phyloP scores from a whole-genome alignment of 495 filamentous ascomycete species.

The Hypomontagnella monticulosa region DNA sequence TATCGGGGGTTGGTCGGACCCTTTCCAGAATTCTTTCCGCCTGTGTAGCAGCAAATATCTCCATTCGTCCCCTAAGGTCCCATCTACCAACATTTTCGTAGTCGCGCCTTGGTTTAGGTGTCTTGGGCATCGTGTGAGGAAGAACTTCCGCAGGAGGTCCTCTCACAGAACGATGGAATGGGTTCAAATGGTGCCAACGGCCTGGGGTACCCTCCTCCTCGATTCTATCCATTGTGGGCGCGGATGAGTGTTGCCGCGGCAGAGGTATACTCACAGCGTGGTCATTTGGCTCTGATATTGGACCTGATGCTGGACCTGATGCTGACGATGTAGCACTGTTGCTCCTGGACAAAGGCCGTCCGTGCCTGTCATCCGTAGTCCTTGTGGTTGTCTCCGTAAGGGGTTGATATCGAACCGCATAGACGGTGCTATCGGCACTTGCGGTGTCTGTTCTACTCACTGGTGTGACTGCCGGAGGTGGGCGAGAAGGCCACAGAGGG shows the following conservation, averaged over 20 bases:
- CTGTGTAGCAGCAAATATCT: slow-evolving; percentile 59
- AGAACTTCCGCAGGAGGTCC: slow-evolving; percentile 45
- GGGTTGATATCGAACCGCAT: slow-evolving; percentile 84
- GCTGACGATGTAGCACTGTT: slow-evolving; percentile 43
- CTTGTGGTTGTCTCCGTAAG: slow-evolving; percentile 69
- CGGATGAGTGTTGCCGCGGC: slow-evolving; percentile 19
- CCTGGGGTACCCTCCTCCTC: slow-evolving; percentile 6
- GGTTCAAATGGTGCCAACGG: slow-evolving; percentile 36
- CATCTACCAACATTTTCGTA: slow-evolving; percentile 48
- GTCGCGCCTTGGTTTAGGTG: slow-evolving; percentile 30
- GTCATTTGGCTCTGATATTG: slow-evolving; percentile 36
- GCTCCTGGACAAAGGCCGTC: slow-evolving; percentile 43
- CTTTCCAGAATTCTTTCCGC: slow-evolving; percentile 57
- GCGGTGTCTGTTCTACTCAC: slow-evolving; percentile 81
- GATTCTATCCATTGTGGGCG: slow-evolving; percentile 11
- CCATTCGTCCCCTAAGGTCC: slow-evolving; percentile 56
- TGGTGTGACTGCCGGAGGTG: slow-evolving; percentile 72
- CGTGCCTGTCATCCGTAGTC: slow-evolving; percentile 53
- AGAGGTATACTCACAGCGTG: slow-evolving; percentile 18
- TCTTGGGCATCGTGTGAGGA: slow-evolving; percentile 42
- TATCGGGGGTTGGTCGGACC: slow-evolving; percentile 58
- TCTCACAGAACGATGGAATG: slow-evolving; percentile 32
- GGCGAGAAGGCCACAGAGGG: slow-evolving; percentile 67
- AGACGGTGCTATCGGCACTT: slow-evolving; percentile 78
- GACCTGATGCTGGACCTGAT: slow-evolving; percentile 39